These are phyloP conservation scores for Sugiyamaella smithiae DNA, from an alignment of 805 yeast genomes.

Conservation along the genomic window DNA sequence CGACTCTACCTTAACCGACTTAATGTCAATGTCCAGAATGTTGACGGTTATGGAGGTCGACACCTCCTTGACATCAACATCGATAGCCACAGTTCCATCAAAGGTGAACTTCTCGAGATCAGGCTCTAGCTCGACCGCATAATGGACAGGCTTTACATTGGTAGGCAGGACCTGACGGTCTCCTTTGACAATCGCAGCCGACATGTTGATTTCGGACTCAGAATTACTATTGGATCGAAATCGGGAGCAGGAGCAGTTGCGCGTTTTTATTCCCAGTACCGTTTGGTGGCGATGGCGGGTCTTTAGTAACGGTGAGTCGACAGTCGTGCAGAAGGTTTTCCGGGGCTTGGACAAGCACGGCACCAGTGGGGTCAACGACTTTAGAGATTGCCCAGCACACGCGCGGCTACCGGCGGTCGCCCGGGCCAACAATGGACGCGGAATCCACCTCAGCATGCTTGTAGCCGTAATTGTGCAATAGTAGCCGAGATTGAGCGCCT, in stretches of 20 bases:
- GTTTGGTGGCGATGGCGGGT: constrained; percentile 4
- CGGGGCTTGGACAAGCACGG: constrained; percentile 5
- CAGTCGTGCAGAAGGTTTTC: neutral
- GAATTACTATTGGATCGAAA: neutral
- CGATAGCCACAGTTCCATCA: constrained; percentile 38
- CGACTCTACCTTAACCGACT: constrained; percentile 40
- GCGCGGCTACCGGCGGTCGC: too few species aligned
- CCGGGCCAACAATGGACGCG: neutral
- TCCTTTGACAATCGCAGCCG: neutral
- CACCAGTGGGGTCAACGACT: too few species aligned
- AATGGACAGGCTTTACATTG: constrained; percentile 69
- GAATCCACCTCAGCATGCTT: constrained; percentile 1
- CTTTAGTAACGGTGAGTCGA: neutral
- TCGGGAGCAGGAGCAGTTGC: constrained; percentile 12
- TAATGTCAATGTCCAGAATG: constrained; percentile 61
- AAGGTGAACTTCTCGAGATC: constrained; percentile 42
- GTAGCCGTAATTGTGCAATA: too few species aligned
- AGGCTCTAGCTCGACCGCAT: constrained; percentile 66
- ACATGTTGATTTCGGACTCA: neutral
- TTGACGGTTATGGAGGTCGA: constrained; percentile 54
- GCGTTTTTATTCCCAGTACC: neutral
- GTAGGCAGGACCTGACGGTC: constrained; percentile 52
- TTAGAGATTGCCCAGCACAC: too few species aligned
- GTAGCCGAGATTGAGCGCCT: too few species aligned
- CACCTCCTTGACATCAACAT: constrained; percentile 42